Percentiles rank a stretch among this genome's conserved stretches.
phyloP scores from a whole-genome alignment of 805 yeast genomes.

The Candida ipomoeae region DNA sequence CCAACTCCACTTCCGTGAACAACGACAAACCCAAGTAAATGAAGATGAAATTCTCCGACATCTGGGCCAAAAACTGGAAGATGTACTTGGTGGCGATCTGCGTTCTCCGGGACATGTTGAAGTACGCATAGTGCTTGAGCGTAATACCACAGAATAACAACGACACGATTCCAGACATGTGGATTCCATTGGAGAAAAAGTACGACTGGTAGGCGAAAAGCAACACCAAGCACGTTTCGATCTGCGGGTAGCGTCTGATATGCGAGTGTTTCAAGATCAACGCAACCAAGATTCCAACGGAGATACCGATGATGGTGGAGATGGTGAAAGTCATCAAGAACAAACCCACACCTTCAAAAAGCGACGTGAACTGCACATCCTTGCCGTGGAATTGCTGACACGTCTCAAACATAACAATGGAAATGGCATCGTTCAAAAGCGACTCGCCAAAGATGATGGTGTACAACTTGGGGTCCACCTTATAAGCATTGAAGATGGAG shows the following conservation, averaged over 20 bases:
- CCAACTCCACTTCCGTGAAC: conserved; percentile 93
- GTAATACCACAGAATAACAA: conserved; percentile 94
- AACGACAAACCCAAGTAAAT: conserved; percentile 90
- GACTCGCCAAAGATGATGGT: conserved; percentile 98
- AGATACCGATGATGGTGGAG: conserved; percentile 82
- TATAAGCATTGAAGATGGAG: conserved; percentile 94
- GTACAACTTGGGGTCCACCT: conserved; percentile 95
- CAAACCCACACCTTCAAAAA: conserved; percentile 90
- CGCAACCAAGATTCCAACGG: conserved; percentile 86
- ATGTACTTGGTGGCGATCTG: conserved; percentile 95
- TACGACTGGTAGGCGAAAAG: conserved; percentile 93
- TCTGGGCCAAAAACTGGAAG: conserved; percentile 89
- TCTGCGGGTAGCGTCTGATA: conserved; percentile 91
- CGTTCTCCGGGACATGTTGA: conserved; percentile 94
- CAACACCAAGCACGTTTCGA: conserved; percentile 89
- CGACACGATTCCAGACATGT: conserved; percentile 98
- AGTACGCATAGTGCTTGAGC: conserved; percentile 93
- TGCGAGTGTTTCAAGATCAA: conserved; percentile 87
- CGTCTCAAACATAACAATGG: conserved; percentile 98
- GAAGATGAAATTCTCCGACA: conserved; percentile 94
- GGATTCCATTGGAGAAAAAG: conserved; percentile 97
- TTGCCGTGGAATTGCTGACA: conserved; percentile 94
- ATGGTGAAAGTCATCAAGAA: conserved; percentile 91
- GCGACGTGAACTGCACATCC: conserved; percentile 61
- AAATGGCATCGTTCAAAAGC: conserved; percentile 91